Evolutionary conservation across 148 eudicot species (phyloP), one percentile per base, ranked within the genome.

Genomic region (Limonium bicolor): DNA sequence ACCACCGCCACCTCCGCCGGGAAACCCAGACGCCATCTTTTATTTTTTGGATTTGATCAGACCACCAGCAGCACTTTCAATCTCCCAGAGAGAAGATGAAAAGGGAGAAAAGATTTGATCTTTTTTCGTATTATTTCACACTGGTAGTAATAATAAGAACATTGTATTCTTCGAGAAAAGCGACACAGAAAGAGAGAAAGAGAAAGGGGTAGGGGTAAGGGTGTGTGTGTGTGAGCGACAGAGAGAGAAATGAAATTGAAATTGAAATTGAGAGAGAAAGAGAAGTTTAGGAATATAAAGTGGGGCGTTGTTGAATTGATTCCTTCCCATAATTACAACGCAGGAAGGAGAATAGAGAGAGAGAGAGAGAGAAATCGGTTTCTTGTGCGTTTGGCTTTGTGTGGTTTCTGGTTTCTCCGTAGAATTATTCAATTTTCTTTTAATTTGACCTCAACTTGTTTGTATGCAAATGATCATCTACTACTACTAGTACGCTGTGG

Each of bases 21-120:
- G 17, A 18, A 26, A 27, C 25, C 46, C 56, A 5, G 56, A 52
- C n/a, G 47, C 41, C 56, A 52, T 52, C 6, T 10, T 32, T 31
- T 4, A 1, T 10, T 3, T 41, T 41, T n/a, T 18, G 33, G 7
- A 29, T 29, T 29, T n/a, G 10, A 8, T 29, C 10, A 29, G 33
- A 29, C n/a, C n/a, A n/a, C n/a, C n/a, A n/a, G n/a, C n/a, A n/a
- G n/a, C n/a, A n/a, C n/a, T n/a, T n/a, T n/a, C n/a, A n/a, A n/a
- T n/a, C n/a, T n/a, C n/a, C n/a, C n/a, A n/a, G n/a, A n/a, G n/a
- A n/a, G n/a, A n/a, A n/a, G n/a, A 29, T 7, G 33, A 29, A 29
- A 29, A 8, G 7, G 10, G 12, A 29, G 7, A 2, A 29, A 29
- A 29, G 12, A 36, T 15, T 4, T 20, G 20, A 18, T 36, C 4